Evolutionary conservation across 148 eudicot species (phyloP).

Genomic region (Rhododendron simsii): DNA sequence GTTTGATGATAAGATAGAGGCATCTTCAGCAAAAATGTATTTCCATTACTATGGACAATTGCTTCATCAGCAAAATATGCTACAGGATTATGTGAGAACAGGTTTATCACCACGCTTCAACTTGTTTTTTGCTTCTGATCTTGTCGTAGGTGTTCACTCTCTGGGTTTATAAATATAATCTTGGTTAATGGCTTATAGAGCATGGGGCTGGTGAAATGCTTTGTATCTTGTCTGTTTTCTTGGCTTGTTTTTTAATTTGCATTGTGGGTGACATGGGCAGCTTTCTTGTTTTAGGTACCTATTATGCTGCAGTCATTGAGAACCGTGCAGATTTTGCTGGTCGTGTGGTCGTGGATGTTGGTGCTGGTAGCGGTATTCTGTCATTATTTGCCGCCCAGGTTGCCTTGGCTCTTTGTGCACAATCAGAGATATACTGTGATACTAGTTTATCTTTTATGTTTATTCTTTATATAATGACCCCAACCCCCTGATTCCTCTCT

Average conservation of each 20-base stretch:
- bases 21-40: conserved; percentile 93
- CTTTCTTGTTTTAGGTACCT: conserved; percentile 59
- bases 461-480: background rate
- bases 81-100: conserved; percentile 99
- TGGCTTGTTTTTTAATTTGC: background rate
- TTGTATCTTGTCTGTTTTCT: background rate
- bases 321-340: conserved; percentile 81
- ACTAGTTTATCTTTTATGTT: background rate
- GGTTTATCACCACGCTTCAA: conserved; percentile 40
- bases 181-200: background rate
- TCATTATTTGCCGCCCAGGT: conserved; percentile 99
- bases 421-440: background rate
- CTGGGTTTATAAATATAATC: background rate
- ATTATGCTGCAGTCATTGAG: conserved; percentile 92
- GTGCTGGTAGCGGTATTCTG: conserved; percentile 97
- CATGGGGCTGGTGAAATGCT: conserved; percentile 3
- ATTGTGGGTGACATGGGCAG: conserved; percentile 4
- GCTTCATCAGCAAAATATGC: conserved; percentile 96
- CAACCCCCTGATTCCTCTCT: background rate
- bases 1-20: conserved; percentile 88
- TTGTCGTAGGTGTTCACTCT: conserved; percentile 1
- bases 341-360: conserved; percentile 96
- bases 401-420: conserved; percentile 1
- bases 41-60: conserved; percentile 95
- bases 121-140: conserved; percentile 1